phyloP scores from a whole-genome alignment of 768 basidiomycete species.

The Kwoniella europaea region DNA sequence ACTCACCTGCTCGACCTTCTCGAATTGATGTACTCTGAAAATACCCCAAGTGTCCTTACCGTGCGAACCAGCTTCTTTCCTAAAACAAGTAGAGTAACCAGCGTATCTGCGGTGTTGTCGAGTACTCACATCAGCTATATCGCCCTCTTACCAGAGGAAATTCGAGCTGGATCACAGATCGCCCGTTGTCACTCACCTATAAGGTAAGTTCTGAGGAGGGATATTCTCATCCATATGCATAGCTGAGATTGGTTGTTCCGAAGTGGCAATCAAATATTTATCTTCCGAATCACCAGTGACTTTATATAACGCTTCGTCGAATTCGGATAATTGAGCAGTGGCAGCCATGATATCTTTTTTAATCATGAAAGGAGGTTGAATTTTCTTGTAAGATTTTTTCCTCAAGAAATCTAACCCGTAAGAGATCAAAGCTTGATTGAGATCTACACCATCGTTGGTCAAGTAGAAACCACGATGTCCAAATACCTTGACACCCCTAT shows the following conservation, averaged over 20 bases:
- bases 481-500: constrained; percentile 81
- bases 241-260: constrained; percentile 97
- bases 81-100: constrained; percentile 85
- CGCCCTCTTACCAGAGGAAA: too few species aligned
- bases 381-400: constrained; percentile 81
- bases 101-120: constrained; percentile 57
- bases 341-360: constrained; percentile 96
- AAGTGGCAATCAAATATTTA: constrained; percentile 98
- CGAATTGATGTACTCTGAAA: constrained; percentile 99
- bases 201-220: constrained; percentile 87
- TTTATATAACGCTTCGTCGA: constrained; percentile 98
- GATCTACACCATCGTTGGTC: constrained; percentile 91
- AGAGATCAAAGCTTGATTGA: constrained; percentile 93
- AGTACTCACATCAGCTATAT: not conserved
- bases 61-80: constrained; percentile 96
- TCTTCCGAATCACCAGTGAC: constrained; percentile 68
- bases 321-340: constrained; percentile 96
- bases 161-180: not conserved
- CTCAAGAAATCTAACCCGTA: constrained; percentile 94
- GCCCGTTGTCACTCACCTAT: constrained; percentile 65
- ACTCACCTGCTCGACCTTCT: constrained; percentile 82
- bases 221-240: constrained; percentile 98
- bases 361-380: constrained; percentile 98
- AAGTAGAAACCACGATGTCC: constrained; percentile 98
- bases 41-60: constrained; percentile 99